Evolutionary conservation across 768 basidiomycete species (phyloP), one percentile per base, ranked within the genome.

Genomic region (Phaeotremella skinneri): DNA sequence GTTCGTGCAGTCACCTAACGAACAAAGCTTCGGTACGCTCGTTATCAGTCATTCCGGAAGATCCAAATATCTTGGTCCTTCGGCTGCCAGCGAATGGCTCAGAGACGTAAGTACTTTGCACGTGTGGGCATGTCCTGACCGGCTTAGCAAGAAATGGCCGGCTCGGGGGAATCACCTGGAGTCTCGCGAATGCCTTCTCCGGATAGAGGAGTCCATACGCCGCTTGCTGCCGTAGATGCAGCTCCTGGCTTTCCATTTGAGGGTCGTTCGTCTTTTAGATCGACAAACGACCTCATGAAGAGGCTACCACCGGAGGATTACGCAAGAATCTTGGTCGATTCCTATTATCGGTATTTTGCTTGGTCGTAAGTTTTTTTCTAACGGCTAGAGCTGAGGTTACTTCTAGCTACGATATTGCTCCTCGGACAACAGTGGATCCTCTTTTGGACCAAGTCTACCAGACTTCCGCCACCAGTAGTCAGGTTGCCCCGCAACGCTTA

Each of bases 51-150:
- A 56, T 14, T 32, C 53, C 6, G 66, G 66, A 2, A 49, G 60
- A 49, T 64, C 63, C 16, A 61, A 56, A 27, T 68, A 64, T 49
- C 57, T 68, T 17, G 66, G 66, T 5, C 66, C 66, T 6, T 51
- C 56, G 6, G 66, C 66, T 9, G 66, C 57, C 9, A 64, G 51
- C 9, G 66, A 64, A 57, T 68, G 66, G 66, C 29, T 68, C 14
- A 61, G 58, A 41, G 56, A 68, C 49, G 66, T 67, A 45, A 61
- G 66, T 61, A 16, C 23, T 26, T 50, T 42, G 29, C 27, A 23
- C 27, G 50, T 3, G 50, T 2, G 25, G 9, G 13, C 30, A 29
- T 29, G 21, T 13, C 13, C 50, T 16, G 3, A 30, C n/a, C 43
- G 7, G 0, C 34, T 20, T 34, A 66, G 64, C 64, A 66, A 66